Evolutionary conservation across 1,284 basidiomycete species (phyloP), one percentile per base, ranked within the genome.

Genomic region (Puccinia horiana): DNA sequence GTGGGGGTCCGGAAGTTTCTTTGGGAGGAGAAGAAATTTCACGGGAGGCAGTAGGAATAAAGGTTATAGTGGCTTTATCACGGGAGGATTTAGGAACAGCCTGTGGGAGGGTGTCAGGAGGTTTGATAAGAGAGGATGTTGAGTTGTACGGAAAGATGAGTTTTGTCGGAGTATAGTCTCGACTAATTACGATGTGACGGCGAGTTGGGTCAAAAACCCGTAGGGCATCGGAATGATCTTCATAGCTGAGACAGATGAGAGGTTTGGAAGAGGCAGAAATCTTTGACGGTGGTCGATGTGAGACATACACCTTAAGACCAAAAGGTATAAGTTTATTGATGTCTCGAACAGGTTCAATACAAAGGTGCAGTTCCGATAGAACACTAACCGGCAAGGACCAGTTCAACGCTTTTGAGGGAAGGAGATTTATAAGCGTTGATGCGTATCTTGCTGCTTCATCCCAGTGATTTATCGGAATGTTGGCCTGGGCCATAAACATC

Each of bases 271-370:
- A 42, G 1, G 47, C n/a, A 3, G 9, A 47, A 14, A 49, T 47
- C 35, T 74, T 74, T 69, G 65, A 69, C 8, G 65, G 65, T 35
- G 32, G n/a, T 69, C n/a, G 26, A 1, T 47, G 14, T 49, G 5
- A 26, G 37, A 40, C 8, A 74, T n/a, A 20, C 6, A 32, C 56
- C 56, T 58, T n/a, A n/a, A n/a, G n/a, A n/a, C n/a, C n/a, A n/a
- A n/a, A n/a, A n/a, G n/a, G n/a, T n/a, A n/a, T n/a, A n/a, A 52
- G 26, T 52, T 73, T 73, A n/a, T 20, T 49, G 35, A 73, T 23
- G 20, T 73, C 42, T 11, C 70, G 11, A 16, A 49, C 42, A 9
- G 70, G 70, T 26, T 73, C 70, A 73, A 73, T 73, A 16, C 32
- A 44, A 18, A 16, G n/a, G 14, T 49, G 42, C 11, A 42, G 16